Conservation (phyloP, 345 rosid species). For the Populus alba region DNA sequence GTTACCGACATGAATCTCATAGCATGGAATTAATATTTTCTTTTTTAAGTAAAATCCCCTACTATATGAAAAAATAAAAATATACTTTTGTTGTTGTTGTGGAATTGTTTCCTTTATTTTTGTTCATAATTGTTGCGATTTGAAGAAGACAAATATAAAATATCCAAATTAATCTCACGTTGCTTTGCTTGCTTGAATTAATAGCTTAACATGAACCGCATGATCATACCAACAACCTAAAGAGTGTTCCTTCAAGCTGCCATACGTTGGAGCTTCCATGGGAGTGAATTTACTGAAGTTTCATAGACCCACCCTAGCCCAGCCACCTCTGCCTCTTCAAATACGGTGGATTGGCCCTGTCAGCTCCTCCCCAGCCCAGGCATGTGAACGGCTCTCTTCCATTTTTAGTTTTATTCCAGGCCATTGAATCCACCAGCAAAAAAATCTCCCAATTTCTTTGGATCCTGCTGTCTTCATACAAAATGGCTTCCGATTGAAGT, state of each 20-base stretch:
- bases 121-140: no score
- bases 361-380: neutral
- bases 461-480: neutral
- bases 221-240: neutral
- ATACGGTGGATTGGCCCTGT: neutral
- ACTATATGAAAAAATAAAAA: no score
- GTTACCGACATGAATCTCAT: no score
- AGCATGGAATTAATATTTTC: no score
- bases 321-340: neutral
- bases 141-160: no score
- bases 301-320: neutral
- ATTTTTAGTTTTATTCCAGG: neutral
- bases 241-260: neutral
- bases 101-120: no score
- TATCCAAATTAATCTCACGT: neutral
- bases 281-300: neutral
- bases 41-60: no score
- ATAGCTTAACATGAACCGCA: no score
- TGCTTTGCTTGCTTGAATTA: no score
- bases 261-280: neutral
- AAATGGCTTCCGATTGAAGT: neutral
- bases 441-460: neutral
- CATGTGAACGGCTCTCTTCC: neutral
- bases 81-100: no score
- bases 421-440: neutral